Percentiles rank a stretch among this genome's conserved stretches.
These are phyloP conservation scores for Allantophomopsis lycopodina DNA, from an alignment of 2,329 filamentous ascomycete species.

Conservation along the genomic window DNA sequence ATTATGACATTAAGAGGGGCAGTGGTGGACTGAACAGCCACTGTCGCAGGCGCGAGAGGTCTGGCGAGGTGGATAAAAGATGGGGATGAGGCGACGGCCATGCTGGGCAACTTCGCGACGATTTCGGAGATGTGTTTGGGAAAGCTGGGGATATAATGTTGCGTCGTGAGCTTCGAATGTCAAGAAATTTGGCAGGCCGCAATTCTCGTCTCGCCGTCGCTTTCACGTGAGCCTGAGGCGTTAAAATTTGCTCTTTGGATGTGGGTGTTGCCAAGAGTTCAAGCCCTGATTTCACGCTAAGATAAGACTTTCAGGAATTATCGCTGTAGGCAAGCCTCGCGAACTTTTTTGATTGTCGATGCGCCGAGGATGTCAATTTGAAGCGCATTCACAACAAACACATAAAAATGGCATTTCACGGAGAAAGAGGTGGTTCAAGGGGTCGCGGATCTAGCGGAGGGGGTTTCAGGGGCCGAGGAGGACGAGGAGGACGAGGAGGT, in stretches of 20 bases:
- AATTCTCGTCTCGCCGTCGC: constrained; percentile 9
- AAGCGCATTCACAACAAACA: not conserved
- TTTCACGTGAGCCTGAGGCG: constrained; percentile 1
- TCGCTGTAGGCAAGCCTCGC: constrained; percentile 1
- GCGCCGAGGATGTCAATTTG: too few relatives aligned
- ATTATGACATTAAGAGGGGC: constrained; percentile 88
- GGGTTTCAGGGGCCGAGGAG: constrained; percentile 10
- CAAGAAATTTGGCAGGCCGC: too few relatives aligned
- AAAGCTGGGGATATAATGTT: constrained; percentile 3
- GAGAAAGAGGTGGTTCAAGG: constrained; percentile 12
- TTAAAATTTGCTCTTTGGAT: constrained; percentile 9
- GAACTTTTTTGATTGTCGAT: too few relatives aligned
- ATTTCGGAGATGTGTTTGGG: constrained; percentile 5
- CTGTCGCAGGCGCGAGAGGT: constrained; percentile 70
- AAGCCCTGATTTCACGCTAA: constrained; percentile 26
- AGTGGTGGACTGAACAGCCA: constrained; percentile 72
- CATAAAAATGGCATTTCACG: constrained; percentile 5
- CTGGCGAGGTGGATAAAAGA: constrained; percentile 91
- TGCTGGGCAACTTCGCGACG: constrained; percentile 36
- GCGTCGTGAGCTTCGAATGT: constrained; percentile 1
- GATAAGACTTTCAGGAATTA: constrained; percentile 23
- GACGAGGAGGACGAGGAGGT: constrained; percentile 11
- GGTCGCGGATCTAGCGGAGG: constrained; percentile 12
- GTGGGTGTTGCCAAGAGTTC: constrained; percentile 10
- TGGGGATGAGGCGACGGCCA: constrained; percentile 62